A percentile compares a stretch with the other conserved stretches of the same genome.
phyloP scores from a whole-genome alignment of 2,329 filamentous ascomycete species.

The Apiospora sp. region DNA sequence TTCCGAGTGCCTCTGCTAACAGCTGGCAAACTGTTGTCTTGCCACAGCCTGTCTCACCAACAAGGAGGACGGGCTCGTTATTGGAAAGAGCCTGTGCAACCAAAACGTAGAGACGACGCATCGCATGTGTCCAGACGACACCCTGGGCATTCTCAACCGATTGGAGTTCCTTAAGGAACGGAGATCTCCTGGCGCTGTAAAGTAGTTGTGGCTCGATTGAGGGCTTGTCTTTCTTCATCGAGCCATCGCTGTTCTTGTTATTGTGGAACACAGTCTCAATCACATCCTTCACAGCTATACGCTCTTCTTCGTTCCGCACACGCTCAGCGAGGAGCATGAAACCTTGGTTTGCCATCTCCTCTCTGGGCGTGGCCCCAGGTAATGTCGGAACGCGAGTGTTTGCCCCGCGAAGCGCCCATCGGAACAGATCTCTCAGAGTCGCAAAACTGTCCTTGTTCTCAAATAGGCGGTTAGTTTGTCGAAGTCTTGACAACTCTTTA shows the following conservation, averaged over 20 bases:
- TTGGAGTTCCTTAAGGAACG: constrained; percentile 61
- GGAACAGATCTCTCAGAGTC: constrained; percentile 92
- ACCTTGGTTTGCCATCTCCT: constrained; percentile 89
- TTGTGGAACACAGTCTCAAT: constrained; percentile 82
- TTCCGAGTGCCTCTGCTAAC: constrained; percentile 80
- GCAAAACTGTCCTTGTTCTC: constrained; percentile 98
- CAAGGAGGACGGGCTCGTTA: constrained; percentile 91
- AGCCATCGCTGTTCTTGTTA: constrained; percentile 19
- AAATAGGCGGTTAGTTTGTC: constrained; percentile 90
- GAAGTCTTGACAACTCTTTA: constrained; percentile 85
- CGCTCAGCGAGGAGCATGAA: constrained; percentile 97
- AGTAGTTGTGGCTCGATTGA: constrained; percentile 76
- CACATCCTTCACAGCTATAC: constrained; percentile 81
- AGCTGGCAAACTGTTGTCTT: constrained; percentile 98
- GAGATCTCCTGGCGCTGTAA: constrained; percentile 69
- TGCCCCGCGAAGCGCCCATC: constrained; percentile 88
- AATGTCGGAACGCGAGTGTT: constrained; percentile 62
- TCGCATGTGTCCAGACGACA: constrained; percentile 94
- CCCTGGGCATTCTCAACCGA: constrained; percentile 61
- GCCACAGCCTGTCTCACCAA: constrained; percentile 96
- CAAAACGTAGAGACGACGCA: constrained; percentile 89
- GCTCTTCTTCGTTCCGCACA: constrained; percentile 89
- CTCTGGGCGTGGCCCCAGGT: constrained; percentile 49
- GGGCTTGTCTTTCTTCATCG: constrained; percentile 62
- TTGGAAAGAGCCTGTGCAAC: constrained; percentile 87